These are phyloP conservation scores for Wickerhamomyces alni DNA, from an alignment of 805 yeast genomes.

Conservation along the genomic window DNA sequence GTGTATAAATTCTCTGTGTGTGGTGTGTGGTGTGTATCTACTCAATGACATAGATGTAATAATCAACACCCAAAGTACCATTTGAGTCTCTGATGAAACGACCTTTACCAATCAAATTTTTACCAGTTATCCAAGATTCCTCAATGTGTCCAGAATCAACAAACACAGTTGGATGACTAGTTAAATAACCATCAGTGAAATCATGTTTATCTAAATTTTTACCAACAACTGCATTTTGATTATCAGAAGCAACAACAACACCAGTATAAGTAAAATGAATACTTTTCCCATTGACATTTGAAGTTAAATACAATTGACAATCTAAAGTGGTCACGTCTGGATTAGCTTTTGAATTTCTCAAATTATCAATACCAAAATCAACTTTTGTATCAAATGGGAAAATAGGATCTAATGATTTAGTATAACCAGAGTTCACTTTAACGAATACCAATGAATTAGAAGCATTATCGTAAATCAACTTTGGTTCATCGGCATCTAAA, in stretches of 20 bases:
- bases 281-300: constrained; percentile 35
- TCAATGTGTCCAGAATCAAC: constrained; percentile 37
- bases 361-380: constrained; percentile 41
- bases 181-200: constrained; percentile 43
- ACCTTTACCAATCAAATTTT: constrained; percentile 53
- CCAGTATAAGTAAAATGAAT: constrained; percentile 43
- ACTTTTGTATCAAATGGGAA: constrained; percentile 35
- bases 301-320: constrained; percentile 43
- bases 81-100: constrained; percentile 44
- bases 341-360: constrained; percentile 27
- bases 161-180: constrained; percentile 39
- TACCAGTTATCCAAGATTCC: constrained; percentile 45
- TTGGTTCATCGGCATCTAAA: constrained; percentile 29
- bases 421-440: constrained; percentile 28
- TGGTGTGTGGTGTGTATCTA: neutral
- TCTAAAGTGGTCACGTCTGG: constrained; percentile 34
- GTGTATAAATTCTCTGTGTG: neutral
- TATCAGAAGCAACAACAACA: constrained; percentile 33
- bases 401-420: constrained; percentile 29
- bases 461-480: constrained; percentile 21
- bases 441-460: constrained; percentile 25
- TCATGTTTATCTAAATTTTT: constrained; percentile 26
- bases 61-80: constrained; percentile 47
- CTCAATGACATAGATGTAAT: constrained; percentile 32
- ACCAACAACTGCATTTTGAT: constrained; percentile 30